A percentile compares a stretch with the other conserved stretches of the same genome.
Conservation (phyloP, 1,284 basidiomycete genomes). For the Cryptococcus maquisensis region DNA sequence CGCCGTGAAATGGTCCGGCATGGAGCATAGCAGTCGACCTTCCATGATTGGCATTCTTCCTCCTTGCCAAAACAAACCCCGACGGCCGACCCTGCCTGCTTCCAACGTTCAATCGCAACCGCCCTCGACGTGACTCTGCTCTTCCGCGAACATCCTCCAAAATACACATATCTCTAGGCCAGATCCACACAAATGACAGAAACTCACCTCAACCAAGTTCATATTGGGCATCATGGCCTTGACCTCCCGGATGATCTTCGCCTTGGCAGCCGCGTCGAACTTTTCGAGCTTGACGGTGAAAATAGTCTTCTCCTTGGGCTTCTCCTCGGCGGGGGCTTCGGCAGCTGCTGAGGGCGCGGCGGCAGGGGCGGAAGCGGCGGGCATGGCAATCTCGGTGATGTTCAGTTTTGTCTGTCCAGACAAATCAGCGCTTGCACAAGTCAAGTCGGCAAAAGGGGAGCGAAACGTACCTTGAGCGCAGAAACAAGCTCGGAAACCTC, state of each 20-base stretch:
- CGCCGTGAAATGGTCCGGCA: neutral
- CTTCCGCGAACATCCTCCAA: neutral
- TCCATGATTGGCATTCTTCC: neutral
- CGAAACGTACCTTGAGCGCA: slow-evolving; percentile 71
- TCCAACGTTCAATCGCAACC: no score
- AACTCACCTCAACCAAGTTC: slow-evolving; percentile 87
- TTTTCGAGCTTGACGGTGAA: slow-evolving; percentile 94
- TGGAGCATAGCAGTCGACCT: neutral
- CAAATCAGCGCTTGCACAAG: neutral
- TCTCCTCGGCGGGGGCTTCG: slow-evolving; percentile 68
- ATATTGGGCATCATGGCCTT: slow-evolving; percentile 92
- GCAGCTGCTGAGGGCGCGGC: slow-evolving; percentile 58
- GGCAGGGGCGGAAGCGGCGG: slow-evolving; percentile 58
- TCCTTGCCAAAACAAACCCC: no score
- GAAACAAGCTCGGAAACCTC: slow-evolving; percentile 97
- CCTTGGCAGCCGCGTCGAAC: slow-evolving; percentile 83
- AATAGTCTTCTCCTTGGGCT: slow-evolving; percentile 98
- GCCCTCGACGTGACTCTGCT: no score
- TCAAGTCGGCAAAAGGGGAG: neutral
- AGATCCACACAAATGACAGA: neutral
- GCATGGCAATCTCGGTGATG: slow-evolving; percentile 97
- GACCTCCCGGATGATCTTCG: slow-evolving; percentile 97
- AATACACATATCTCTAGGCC: slow-evolving; percentile 12
- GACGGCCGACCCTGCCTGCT: no score
- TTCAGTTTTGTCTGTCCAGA: slow-evolving; percentile 86